Base-by-base conservation (phyloP, 495 filamentous ascomycete genomes). In the Lophium mytilinum region DNA sequence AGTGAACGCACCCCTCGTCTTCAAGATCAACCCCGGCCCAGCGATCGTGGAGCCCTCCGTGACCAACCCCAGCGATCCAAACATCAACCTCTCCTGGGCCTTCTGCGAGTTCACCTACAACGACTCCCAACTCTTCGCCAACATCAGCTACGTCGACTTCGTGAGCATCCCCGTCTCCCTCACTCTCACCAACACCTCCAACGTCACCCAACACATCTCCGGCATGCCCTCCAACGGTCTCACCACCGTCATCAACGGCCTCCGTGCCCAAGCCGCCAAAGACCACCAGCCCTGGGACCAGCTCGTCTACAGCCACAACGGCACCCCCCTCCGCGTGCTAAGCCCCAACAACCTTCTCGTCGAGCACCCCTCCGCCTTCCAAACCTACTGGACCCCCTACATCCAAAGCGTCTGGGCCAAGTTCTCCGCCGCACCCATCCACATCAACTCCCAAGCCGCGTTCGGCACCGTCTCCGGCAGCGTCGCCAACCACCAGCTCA, bases 61-160 rank as follows among this genome's bases (percentile, higher is more conserved):
- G 10, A 83, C 80, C 12, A 89, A 89, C 64, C 68, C 75, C 0
- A 69, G 75, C 0, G 87, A 90, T 65, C 71, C 81, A 0, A 89
- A 89, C 62, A 82, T 84, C 65, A 75, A 79, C 33, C 69, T 80
- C 33, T 62, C 67, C 46, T 90, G 86, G 83, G 77, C 74, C 34
- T 90, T 90, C 64, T 78, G 74, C 69, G 87, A 90, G 66, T 87
- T 89, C 68, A 90, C 87, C 3, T 86, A 78, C 71, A 87, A 87
- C 68, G 65, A 65, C 47, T 53, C 69, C 17, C 81, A 89, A 69
- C 75, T 89, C 3, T 90, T 85, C 65, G 85, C 80, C 49, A 90
- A 90, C 64, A 86, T 89, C 62, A 79, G 75, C 52, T 85, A 84
- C 61, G 87, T 90, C 39, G 87, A 90, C 71, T 89, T 89, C 63